Percentiles rank a stretch among this genome's conserved stretches.
phyloP scores from a whole-genome alignment of 2,329 filamentous ascomycete genomes.

The Tolypocladium ophioglossoides region DNA sequence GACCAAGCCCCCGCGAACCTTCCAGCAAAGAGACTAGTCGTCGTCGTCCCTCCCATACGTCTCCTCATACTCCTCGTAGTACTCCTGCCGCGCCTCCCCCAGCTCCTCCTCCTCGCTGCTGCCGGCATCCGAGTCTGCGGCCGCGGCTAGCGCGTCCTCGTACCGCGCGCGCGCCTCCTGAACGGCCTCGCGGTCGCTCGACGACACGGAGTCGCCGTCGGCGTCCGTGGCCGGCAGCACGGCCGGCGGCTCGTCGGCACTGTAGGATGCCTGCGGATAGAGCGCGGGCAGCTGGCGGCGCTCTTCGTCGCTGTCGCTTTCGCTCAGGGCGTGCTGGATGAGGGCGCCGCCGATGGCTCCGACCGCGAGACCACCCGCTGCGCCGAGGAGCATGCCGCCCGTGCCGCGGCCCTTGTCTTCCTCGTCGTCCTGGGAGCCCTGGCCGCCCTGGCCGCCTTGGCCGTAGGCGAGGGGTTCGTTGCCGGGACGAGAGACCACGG shows the following conservation, averaged over 20 bases:
- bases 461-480: conserved; percentile 15
- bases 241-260: conserved; percentile 19
- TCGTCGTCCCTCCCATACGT: conserved; percentile 22
- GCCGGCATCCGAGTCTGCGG: conserved; percentile 31
- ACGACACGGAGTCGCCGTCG: conserved; percentile 30
- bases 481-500: conserved; percentile 10
- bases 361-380: conserved; percentile 46
- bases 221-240: conserved; percentile 27
- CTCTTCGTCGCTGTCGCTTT: conserved; percentile 8
- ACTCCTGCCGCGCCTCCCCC: conserved; percentile 40
- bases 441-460: neutral
- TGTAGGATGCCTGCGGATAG: neutral
- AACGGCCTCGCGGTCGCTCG: conserved; percentile 30
- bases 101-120: conserved; percentile 42
- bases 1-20: no score
- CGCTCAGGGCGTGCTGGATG: conserved; percentile 40
- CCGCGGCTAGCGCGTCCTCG: conserved; percentile 30
- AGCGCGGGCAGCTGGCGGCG: neutral
- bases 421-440: conserved; percentile 5
- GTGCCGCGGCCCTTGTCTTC: conserved; percentile 34
- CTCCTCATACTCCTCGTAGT: conserved; percentile 39
- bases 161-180: conserved; percentile 31
- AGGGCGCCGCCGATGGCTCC: conserved; percentile 48
- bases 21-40: neutral
- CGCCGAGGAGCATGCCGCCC: conserved; percentile 46